phyloP scores from a whole-genome alignment of 305 asterid genomes.

The Fraxinus floribunda region DNA sequence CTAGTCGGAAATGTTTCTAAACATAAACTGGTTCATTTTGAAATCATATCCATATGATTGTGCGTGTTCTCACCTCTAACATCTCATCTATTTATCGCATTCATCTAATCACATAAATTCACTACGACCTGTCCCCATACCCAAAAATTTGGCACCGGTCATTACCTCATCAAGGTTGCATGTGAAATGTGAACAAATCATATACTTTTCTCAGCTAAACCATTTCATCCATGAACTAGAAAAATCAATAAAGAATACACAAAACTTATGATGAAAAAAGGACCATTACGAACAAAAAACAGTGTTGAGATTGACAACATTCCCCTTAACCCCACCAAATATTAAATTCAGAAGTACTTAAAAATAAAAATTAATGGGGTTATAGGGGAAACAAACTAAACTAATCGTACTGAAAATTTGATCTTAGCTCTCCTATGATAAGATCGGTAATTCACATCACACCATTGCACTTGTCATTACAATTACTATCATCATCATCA shows the following conservation, averaged over 20 bases:
- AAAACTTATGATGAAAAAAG: not conserved
- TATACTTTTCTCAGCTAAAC: no score
- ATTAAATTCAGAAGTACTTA: not conserved
- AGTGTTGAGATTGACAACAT: not conserved
- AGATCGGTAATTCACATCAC: conserved; percentile 8
- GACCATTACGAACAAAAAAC: not conserved
- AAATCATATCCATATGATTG: no score
- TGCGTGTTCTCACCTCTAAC: no score
- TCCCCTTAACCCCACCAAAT: not conserved
- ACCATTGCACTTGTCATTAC: conserved; percentile 16
- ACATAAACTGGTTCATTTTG: no score
- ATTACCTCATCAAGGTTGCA: no score
- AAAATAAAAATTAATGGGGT: not conserved
- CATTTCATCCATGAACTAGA: no score
- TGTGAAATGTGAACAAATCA: no score
- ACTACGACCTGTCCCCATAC: no score
- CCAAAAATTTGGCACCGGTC: no score
- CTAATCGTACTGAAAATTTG: conserved; percentile 14
- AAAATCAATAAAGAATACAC: not conserved
- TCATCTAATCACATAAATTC: no score
- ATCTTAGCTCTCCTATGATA: conserved; percentile 9
- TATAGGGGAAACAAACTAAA: not conserved
- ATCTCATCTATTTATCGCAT: no score
- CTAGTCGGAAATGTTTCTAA: no score
- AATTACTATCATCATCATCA: conserved; percentile 26